Evolutionary conservation across 1,284 basidiomycete species (phyloP).

Genomic region (Mycocalia duriaeana): DNA sequence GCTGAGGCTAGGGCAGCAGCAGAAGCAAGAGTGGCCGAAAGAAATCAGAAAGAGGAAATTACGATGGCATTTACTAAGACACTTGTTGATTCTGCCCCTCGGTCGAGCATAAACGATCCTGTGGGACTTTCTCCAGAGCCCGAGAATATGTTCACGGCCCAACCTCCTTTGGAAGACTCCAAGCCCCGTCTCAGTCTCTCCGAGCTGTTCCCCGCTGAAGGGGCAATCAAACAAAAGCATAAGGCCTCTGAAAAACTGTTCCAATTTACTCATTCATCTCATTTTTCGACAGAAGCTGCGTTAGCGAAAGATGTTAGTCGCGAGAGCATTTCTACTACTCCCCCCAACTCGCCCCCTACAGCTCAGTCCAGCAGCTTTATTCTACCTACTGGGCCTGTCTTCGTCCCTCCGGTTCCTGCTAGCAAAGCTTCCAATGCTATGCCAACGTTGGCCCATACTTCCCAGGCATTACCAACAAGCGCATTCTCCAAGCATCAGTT

Average conservation of each 20-base stretch:
- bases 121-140: not conserved
- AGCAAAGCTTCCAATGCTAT: too few relatives aligned
- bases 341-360: constrained; percentile 50
- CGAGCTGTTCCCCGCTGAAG: constrained; percentile 39
- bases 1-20: constrained; percentile 69
- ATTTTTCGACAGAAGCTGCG: constrained; percentile 4
- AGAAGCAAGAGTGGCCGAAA: constrained; percentile 63
- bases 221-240: constrained; percentile 26
- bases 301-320: constrained; percentile 10
- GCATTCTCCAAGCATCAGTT: constrained; percentile 39
- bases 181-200: constrained; percentile 48
- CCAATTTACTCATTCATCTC: constrained; percentile 11
- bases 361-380: constrained; percentile 30
- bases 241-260: constrained; percentile 22
- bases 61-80: constrained; percentile 25
- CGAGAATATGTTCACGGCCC: not conserved
- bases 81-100: constrained; percentile 17
- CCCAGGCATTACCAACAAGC: constrained; percentile 14
- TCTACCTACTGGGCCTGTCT: constrained; percentile 41
- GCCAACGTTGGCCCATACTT: constrained; percentile 28
- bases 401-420: constrained; percentile 55
- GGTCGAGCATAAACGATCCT: not conserved
- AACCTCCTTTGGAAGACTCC: constrained; percentile 3
- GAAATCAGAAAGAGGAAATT: constrained; percentile 41
- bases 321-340: constrained; percentile 48